These are phyloP conservation scores for Pseudofabraea citricarpa DNA, from an alignment of 2,329 filamentous ascomycete genomes.

Conservation along the genomic window DNA sequence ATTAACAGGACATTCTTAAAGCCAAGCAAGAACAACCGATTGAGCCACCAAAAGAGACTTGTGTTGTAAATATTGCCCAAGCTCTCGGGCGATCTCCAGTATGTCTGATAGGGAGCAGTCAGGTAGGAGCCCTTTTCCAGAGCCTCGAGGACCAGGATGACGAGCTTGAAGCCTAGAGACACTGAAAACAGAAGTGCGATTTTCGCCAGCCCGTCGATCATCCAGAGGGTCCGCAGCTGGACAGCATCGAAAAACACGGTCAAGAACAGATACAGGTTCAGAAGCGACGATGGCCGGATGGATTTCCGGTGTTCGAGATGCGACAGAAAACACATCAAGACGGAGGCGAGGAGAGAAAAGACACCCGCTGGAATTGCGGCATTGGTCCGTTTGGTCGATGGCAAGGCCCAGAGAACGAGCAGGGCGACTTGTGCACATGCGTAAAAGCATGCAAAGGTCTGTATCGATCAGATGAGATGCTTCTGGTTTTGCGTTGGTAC, in stretches of 20 bases:
- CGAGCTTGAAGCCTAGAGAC: constrained; percentile 22
- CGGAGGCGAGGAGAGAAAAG: background rate
- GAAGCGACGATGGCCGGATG: constrained; percentile 36
- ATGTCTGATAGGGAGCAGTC: constrained; percentile 24
- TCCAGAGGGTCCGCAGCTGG: constrained; percentile 38
- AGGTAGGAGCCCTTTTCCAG: constrained; percentile 32
- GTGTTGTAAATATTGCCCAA: constrained; percentile 34
- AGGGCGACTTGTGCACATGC: constrained; percentile 1
- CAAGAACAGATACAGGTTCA: constrained; percentile 36
- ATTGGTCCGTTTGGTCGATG: background rate
- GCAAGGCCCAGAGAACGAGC: background rate
- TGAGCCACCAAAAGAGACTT: constrained; percentile 35
- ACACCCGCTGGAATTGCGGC: background rate
- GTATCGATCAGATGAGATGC: background rate
- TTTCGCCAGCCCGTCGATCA: constrained; percentile 23
- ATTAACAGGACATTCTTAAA: constrained; percentile 31
- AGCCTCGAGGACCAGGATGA: constrained; percentile 30
- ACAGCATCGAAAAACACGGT: constrained; percentile 39
- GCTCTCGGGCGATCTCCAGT: constrained; percentile 32
- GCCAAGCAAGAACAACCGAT: constrained; percentile 31
- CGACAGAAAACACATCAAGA: background rate
- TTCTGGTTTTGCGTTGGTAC: too few relatives aligned
- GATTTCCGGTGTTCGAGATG: constrained; percentile 28
- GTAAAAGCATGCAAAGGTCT: background rate
- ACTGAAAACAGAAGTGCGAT: constrained; percentile 26